These are phyloP conservation scores for Penicillium capsulatum DNA, from an alignment of 2,329 filamentous ascomycete species.

Conservation along the genomic window DNA sequence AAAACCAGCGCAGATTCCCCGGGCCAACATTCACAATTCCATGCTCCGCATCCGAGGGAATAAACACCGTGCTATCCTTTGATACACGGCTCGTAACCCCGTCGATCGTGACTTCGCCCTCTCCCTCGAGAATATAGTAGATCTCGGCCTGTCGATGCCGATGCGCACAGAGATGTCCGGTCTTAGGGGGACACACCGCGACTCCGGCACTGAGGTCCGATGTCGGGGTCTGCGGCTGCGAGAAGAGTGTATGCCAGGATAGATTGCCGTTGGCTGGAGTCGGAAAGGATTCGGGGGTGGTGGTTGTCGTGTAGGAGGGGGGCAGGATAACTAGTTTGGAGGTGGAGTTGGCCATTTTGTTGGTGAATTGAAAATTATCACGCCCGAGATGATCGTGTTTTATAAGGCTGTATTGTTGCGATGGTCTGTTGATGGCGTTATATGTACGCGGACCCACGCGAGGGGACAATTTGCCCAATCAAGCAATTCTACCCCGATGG, in stretches of 20 bases:
- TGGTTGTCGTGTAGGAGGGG: conserved; percentile 6
- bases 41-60: conserved; percentile 45
- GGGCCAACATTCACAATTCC: conserved; percentile 31
- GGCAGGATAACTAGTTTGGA: conserved; percentile 8
- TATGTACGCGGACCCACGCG: no score
- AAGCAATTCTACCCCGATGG: no score
- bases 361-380: no score
- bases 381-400: no score
- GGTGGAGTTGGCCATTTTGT: no score
- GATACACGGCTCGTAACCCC: conserved; percentile 30
- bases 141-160: conserved; percentile 44
- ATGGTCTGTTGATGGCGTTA: no score
- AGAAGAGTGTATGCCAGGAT: conserved; percentile 43
- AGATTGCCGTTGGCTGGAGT: conserved; percentile 14
- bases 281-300: conserved; percentile 16
- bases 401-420: no score
- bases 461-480: no score
- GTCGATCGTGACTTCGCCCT: conserved; percentile 38
- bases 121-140: conserved; percentile 40
- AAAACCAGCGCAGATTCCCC: conserved; percentile 38
- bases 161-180: conserved; percentile 38
- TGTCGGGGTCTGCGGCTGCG: conserved; percentile 30
- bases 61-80: conserved; percentile 38
- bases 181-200: conserved; percentile 30
- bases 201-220: conserved; percentile 39